These are phyloP conservation scores for Phaeoacremonium minimum DNA, from an alignment of 2,329 filamentous ascomycete species.

Conservation along the genomic window DNA sequence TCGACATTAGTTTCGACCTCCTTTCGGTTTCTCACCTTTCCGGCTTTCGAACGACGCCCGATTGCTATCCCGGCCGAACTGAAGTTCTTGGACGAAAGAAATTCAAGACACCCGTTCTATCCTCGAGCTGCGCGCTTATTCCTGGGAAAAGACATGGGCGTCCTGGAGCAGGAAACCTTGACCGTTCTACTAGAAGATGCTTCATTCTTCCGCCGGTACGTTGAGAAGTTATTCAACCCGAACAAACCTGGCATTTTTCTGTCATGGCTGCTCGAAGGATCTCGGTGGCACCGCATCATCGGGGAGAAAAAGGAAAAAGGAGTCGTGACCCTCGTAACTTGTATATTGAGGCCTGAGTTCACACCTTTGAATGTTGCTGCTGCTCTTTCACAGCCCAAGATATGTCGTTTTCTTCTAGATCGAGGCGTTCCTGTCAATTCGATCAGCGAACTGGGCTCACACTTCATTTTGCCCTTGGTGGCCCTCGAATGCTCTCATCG, in stretches of 20 bases:
- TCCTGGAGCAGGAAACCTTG: background rate
- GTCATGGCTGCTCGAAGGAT: background rate
- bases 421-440: too few species aligned
- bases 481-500: too few species aligned
- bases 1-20: background rate
- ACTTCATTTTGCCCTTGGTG: too few species aligned
- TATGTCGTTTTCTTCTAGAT: too few species aligned
- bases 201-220: too few species aligned
- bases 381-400: background rate
- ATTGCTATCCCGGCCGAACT: background rate
- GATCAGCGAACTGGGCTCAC: too few species aligned
- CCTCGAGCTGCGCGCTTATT: background rate
- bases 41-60: background rate
- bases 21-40: background rate
- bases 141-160: background rate
- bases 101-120: conserved; percentile 1
- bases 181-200: too few species aligned
- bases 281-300: background rate
- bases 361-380: conserved; percentile 2
- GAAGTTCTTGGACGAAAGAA: background rate
- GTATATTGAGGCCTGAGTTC: background rate
- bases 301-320: too few species aligned
- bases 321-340: background rate
- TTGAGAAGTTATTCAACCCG: background rate
- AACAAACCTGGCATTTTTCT: background rate